These are phyloP conservation scores for Boletus bicolor DNA, from an alignment of 768 basidiomycete species.

Conservation along the genomic window DNA sequence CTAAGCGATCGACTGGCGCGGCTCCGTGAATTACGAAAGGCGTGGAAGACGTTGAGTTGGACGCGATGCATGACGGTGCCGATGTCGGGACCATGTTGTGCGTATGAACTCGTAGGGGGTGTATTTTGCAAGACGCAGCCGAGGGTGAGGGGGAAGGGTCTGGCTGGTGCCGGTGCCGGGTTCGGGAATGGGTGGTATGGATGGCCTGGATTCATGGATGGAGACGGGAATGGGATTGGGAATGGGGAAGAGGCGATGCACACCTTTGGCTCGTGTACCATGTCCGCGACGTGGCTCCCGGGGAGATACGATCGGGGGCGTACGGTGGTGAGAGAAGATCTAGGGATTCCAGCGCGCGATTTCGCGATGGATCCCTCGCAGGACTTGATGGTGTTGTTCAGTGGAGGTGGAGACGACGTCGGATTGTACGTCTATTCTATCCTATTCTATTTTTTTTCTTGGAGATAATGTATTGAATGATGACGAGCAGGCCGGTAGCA, in stretches of 20 bases:
- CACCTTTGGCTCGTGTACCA: conserved; percentile 24
- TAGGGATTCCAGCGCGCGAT: conserved; percentile 46
- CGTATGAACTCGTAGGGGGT: conserved; percentile 62
- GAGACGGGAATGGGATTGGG: neutral
- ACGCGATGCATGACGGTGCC: conserved; percentile 21
- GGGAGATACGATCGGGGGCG: conserved; percentile 1
- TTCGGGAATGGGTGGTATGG: neutral
- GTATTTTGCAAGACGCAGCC: conserved; percentile 46
- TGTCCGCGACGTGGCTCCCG: conserved; percentile 22
- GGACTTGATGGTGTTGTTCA: conserved; percentile 50
- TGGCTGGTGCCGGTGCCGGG: neutral
- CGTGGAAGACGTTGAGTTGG: conserved; percentile 37
- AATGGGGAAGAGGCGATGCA: neutral
- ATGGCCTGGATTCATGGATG: neutral
- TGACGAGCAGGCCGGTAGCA: conserved; percentile 9
- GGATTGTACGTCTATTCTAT: conserved; percentile 11
- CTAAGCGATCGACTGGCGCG: conserved; percentile 29
- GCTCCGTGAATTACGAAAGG: conserved; percentile 33
- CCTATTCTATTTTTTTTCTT: too few relatives aligned
- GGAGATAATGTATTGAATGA: too few relatives aligned
- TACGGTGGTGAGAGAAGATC: conserved; percentile 29
- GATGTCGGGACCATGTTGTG: conserved; percentile 38
- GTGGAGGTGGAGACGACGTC: conserved; percentile 19
- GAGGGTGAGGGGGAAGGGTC: neutral
- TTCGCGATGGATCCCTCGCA: conserved; percentile 68